A percentile compares a stretch with the other conserved stretches of the same genome.
phyloP scores from a whole-genome alignment of 345 rosid species.

The Physaria fendleri region DNA sequence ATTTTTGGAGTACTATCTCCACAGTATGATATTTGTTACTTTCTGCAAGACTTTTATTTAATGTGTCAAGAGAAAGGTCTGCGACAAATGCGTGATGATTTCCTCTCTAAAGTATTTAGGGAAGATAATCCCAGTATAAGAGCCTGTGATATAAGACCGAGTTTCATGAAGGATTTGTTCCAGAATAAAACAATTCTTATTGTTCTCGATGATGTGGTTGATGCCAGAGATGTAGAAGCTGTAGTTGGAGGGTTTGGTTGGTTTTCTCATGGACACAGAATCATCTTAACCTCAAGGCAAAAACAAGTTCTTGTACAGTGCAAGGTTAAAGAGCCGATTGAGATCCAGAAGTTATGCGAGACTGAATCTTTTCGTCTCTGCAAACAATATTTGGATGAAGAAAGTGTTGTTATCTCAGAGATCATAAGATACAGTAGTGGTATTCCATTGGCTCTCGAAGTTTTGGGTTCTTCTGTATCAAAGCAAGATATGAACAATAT shows the following conservation, averaged over 20 bases:
- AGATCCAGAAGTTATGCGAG: not conserved
- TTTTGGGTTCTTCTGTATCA: not conserved
- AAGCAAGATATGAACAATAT: not conserved
- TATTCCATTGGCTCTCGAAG: conserved; percentile 17
- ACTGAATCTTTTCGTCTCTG: conserved; percentile 10
- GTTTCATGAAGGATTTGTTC: conserved; percentile 19
- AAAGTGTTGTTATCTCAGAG: not conserved
- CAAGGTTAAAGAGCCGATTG: not conserved
- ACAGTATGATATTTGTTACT: conserved; percentile 1
- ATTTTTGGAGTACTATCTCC: not conserved
- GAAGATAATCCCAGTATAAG: conserved; percentile 18
- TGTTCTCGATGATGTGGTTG: conserved; percentile 21
- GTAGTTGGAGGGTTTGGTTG: conserved; percentile 28
- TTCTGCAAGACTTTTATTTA: conserved; percentile 11
- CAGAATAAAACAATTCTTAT: not conserved
- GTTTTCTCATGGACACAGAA: conserved; percentile 23
- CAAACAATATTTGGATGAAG: not conserved
- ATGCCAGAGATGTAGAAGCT: conserved; percentile 20
- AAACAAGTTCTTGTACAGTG: conserved; percentile 28
- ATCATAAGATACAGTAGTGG: conserved; percentile 8
- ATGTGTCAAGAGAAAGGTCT: not conserved
- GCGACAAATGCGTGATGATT: conserved; percentile 15
- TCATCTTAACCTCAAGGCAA: conserved; percentile 18
- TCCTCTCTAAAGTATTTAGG: conserved; percentile 10
- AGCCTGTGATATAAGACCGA: not conserved